Base-by-base conservation (phyloP, 768 basidiomycete genomes). In the Podaxis sp. region DNA sequence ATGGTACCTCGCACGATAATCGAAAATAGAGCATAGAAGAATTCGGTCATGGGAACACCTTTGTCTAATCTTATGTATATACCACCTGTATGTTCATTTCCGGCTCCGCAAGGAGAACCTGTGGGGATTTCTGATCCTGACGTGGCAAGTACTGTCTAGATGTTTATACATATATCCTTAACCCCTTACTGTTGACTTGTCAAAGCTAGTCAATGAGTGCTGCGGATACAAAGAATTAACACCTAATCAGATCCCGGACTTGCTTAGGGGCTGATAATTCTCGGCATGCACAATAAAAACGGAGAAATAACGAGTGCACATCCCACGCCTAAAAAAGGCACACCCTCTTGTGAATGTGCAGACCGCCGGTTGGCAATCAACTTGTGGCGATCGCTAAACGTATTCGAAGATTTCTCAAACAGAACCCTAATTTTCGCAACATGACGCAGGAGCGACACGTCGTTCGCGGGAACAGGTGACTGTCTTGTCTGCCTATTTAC, bases 21-120 rank as follows among this genome's bases (percentile, higher is more conserved):
- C 19, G 37, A 52, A 40, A 59, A 59, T 59, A 59, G 57, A 59
- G 47, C 57, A 29, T 59, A 59, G 57, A 59, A 11, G 33, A 59
- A 27, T 7, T 17, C n/a, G 7, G n/a, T 19, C 58, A 47, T 58
- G 46, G 57, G 57, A 50, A 50, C 15, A 7, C 40, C 4, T 4
- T n/a, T 46, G 43, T 46, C 43, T 46, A 46, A 25, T 38, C 29
- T 37, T 9, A 33, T 38, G 24, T 50, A 36, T 2, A 49, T 24
- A n/a, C 29, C 8, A 19, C 17, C 57, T 25, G 49, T 25, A 51
- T 59, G 33, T 25, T 50, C 36, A 22, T 51, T 40, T 24, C 49
- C 19, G 33, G 50, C 29, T 50, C 49, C 57, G 13, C 19, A 36
- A 25, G 36, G 49, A 40, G 49, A 59, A 15, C 37, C 19, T 8